Evolutionary conservation across 345 rosid genomes (phyloP).

Genomic region (Noccaea bulbosa): DNA sequence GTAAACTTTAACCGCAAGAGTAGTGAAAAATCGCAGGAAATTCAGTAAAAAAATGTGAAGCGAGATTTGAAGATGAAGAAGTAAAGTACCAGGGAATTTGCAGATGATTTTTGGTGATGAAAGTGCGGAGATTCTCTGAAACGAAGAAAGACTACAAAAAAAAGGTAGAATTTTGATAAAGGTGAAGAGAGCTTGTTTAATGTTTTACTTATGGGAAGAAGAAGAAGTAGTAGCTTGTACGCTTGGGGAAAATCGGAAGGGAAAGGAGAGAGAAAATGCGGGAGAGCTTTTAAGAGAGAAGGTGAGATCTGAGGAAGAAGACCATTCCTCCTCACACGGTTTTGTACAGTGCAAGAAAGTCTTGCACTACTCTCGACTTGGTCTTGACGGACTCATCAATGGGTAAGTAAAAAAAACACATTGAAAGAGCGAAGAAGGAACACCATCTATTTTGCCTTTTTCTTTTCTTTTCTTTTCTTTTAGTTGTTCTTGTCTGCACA

Average conservation of each 20-base stretch:
- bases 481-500: not conserved
- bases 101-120: constrained; percentile 18
- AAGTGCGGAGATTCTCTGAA: constrained; percentile 17
- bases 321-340: constrained; percentile 42
- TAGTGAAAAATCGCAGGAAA: not conserved
- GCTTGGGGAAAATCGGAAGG: constrained; percentile 27
- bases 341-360: constrained; percentile 35
- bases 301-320: constrained; percentile 38
- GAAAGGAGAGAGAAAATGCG: constrained; percentile 23
- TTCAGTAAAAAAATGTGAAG: not conserved
- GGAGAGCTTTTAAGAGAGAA: constrained; percentile 14
- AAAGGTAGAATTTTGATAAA: not conserved
- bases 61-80: constrained; percentile 14
- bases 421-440: constrained; percentile 2
- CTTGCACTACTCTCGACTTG: constrained; percentile 25
- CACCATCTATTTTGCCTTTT: not conserved
- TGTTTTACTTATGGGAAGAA: constrained; percentile 18
- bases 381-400: constrained; percentile 39
- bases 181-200: constrained; percentile 19
- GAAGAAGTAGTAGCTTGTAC: constrained; percentile 42
- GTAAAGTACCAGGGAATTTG: constrained; percentile 32
- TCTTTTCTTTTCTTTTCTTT: not conserved
- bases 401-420: constrained; percentile 13
- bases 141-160: not conserved
- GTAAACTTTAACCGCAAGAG: constrained; percentile 36